Conservation (phyloP, 2,329 filamentous ascomycete genomes). For the Colletotrichum shisoi region DNA sequence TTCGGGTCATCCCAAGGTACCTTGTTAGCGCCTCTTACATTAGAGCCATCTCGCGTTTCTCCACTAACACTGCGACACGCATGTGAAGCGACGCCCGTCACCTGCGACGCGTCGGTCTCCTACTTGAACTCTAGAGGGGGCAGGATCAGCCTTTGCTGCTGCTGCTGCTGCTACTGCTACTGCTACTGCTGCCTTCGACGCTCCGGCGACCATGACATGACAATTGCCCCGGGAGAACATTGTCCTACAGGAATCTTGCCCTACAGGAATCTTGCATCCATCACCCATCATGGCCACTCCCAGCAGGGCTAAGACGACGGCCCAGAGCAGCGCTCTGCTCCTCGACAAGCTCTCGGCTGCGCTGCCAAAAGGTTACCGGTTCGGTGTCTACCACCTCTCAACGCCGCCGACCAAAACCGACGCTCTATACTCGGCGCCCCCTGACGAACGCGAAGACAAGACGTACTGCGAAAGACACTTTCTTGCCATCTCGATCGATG, state of each 20-base stretch:
- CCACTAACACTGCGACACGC: slow-evolving; percentile 28
- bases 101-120: slow-evolving; percentile 25
- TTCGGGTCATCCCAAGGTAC: neutral
- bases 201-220: slow-evolving; percentile 20
- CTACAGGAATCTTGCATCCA: neutral
- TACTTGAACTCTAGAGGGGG: neutral
- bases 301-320: slow-evolving; percentile 22
- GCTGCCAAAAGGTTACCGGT: slow-evolving; percentile 63
- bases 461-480: slow-evolving; percentile 91
- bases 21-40: slow-evolving; percentile 1
- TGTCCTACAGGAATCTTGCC: neutral
- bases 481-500: slow-evolving; percentile 60
- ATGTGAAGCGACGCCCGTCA: slow-evolving; percentile 18
- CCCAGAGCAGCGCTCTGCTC: slow-evolving; percentile 46
- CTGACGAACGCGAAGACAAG: slow-evolving; percentile 72
- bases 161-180: neutral
- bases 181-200: neutral
- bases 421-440: slow-evolving; percentile 81
- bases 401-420: slow-evolving; percentile 79
- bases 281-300: slow-evolving; percentile 43
- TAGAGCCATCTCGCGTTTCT: slow-evolving; percentile 5
- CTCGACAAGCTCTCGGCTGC: slow-evolving; percentile 55
- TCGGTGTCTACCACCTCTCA: slow-evolving; percentile 85
- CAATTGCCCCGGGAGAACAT: neutral
- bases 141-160: neutral